phyloP scores from a whole-genome alignment of 2,329 filamentous ascomycete species.

The Pseudogymnoascus sp. region DNA sequence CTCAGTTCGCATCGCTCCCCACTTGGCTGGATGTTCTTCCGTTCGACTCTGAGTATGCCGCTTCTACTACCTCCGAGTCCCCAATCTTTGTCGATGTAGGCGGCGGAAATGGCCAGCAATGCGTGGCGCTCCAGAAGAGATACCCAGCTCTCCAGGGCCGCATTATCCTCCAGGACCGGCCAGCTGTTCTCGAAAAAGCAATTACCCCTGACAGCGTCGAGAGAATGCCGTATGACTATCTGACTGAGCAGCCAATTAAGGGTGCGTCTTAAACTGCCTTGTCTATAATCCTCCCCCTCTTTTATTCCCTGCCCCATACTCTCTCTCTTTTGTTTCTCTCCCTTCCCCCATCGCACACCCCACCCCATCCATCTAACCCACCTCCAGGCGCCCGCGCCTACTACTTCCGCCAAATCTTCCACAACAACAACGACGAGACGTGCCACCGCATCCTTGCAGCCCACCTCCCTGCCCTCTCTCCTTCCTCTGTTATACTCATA shows the following conservation, averaged over 20 bases:
- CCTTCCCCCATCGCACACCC: background rate
- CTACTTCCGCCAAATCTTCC: constrained; percentile 26
- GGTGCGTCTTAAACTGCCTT: constrained; percentile 13
- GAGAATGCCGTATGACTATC: constrained; percentile 20
- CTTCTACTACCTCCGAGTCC: background rate
- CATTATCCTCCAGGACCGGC: constrained; percentile 20
- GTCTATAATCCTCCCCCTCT: too few relatives aligned
- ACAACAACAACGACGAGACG: constrained; percentile 23
- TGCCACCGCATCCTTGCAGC: constrained; percentile 20
- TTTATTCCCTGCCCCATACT: background rate
- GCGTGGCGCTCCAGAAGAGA: background rate
- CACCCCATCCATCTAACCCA: background rate
- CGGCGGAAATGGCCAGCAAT: constrained; percentile 11
- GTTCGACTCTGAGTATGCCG: constrained; percentile 18
- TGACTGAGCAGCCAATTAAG: constrained; percentile 20
- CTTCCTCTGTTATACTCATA: constrained; percentile 13
- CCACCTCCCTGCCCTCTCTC: constrained; percentile 11
- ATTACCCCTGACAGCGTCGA: constrained; percentile 18
- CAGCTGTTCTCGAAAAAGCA: constrained; percentile 19
- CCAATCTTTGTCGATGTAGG: background rate
- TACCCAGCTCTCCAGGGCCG: constrained; percentile 8
- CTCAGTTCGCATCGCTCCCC: constrained; percentile 19
- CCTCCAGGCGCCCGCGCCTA: constrained; percentile 21
- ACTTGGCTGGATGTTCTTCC: constrained; percentile 19
- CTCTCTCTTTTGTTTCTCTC: background rate